Base-by-base conservation (phyloP, 2,329 filamentous ascomycete genomes). In the Lachnellula cervina region DNA sequence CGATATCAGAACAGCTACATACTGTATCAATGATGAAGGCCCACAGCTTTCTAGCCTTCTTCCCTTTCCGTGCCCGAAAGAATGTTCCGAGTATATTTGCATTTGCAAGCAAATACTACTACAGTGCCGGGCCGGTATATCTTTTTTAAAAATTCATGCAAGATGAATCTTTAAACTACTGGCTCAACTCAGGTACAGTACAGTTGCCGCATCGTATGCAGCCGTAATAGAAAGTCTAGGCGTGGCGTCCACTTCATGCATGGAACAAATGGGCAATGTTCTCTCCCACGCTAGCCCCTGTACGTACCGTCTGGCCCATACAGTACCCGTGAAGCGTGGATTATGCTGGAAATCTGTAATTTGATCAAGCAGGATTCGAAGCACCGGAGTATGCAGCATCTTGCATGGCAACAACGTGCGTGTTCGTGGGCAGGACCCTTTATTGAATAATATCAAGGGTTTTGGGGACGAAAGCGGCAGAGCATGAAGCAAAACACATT, bases 181-280 rank as follows among this genome's bases (percentile, higher is more conserved):
- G 19, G 35, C n/a, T 38, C 11, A 11, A 13, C 13, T 17, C 25
- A 37, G 16, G 42, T 51, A 37, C 47, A 35, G 49, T 23, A 44
- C 38, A 52, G 14, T 21, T 48, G 45, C 45, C 46, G 51, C 49
- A 55, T 38, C 46, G 51, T 44, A 55, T 38, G 55, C 52, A 55
- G 44, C 49, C 45, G 44, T 38, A 51, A 49, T 37, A 28, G 19
- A 42, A 28, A 32, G 16, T 34, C 34, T 23, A 23, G 21, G 21
- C 49, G 16, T 7, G 21, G 25, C 34, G 5, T 19, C 19, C 17
- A 34, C 37, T 37, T 37, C 19, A 58, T 60, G 59, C 59, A 62
- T 55, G 48, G 57, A 62, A 62, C 53, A 58, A 58, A 52, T 55
- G 44, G 52, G 38, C 25, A 49, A 37, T 48, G 55, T 58, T 59